These are phyloP conservation scores for Quercus mongolica DNA, from an alignment of 306 rosid genomes.

Conservation along the genomic window DNA sequence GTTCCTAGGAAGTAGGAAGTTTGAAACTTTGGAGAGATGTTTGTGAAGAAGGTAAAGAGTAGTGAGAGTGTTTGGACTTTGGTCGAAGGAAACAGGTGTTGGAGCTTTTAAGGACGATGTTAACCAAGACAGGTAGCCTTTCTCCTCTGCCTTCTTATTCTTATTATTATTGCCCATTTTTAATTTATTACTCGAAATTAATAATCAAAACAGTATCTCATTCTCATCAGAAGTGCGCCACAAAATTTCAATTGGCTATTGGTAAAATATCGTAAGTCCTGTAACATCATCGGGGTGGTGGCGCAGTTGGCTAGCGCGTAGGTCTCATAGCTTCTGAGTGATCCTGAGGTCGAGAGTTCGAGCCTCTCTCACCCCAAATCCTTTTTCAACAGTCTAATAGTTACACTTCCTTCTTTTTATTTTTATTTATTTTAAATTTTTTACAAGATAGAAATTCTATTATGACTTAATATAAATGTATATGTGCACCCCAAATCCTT, in stretches of 20 bases:
- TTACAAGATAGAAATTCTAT: too few relatives aligned
- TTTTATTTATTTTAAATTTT: neutral
- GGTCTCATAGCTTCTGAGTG: constrained; percentile 30
- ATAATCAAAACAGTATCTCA: too few relatives aligned
- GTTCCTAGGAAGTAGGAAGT: neutral
- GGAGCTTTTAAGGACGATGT: neutral
- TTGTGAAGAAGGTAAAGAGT: neutral
- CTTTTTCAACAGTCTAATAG: neutral
- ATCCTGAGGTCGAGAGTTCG: constrained; percentile 41
- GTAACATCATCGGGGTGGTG: constrained; percentile 1
- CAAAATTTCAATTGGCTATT: too few relatives aligned
- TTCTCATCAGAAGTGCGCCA: too few relatives aligned
- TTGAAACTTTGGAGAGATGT: neutral
- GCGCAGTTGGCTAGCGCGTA: constrained; percentile 37
- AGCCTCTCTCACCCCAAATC: constrained; percentile 59
- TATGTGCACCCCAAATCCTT: constrained; percentile 25
- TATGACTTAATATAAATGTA: too few relatives aligned
- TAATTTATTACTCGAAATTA: too few relatives aligned
- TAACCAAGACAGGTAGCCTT: too few relatives aligned
- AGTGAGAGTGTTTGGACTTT: neutral
- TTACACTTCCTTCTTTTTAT: neutral
- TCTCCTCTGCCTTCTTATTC: too few relatives aligned
- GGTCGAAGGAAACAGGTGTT: neutral
- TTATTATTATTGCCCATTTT: too few relatives aligned
- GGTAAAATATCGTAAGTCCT: rapidly evolving